Conservation (phyloP, 2,329 filamentous ascomycete genomes). For the Clonostachys chloroleuca region DNA sequence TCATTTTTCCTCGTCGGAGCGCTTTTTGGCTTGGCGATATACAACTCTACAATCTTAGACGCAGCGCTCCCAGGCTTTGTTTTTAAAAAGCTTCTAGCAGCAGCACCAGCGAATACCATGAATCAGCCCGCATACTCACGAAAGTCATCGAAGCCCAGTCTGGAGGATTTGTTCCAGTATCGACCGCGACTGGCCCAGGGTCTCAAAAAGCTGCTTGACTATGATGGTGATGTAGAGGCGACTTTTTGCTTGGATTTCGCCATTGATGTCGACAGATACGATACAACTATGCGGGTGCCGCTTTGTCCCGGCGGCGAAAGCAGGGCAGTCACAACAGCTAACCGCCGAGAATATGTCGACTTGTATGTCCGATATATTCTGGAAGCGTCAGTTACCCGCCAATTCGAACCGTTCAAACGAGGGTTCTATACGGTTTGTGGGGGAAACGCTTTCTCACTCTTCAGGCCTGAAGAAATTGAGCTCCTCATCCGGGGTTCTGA, state of each 20-base stretch:
- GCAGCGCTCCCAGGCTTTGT: slow-evolving; percentile 84
- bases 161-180: slow-evolving; percentile 81
- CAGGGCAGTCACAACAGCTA: slow-evolving; percentile 75
- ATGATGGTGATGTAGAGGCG: slow-evolving; percentile 75
- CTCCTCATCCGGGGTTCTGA: slow-evolving; percentile 81
- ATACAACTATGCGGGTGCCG: slow-evolving; percentile 59
- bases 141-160: slow-evolving; percentile 55
- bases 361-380: slow-evolving; percentile 78
- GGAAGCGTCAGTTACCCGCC: slow-evolving; percentile 70
- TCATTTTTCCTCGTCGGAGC: slow-evolving; percentile 90
- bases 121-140: slow-evolving; percentile 8
- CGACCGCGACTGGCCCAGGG: slow-evolving; percentile 72
- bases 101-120: slow-evolving; percentile 36
- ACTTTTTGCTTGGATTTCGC: slow-evolving; percentile 82
- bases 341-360: slow-evolving; percentile 82
- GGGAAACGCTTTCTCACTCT: slow-evolving; percentile 81
- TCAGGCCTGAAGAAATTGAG: slow-evolving; percentile 88
- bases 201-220: slow-evolving; percentile 72
- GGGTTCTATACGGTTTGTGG: slow-evolving; percentile 92
- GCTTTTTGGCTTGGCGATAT: slow-evolving; percentile 83
- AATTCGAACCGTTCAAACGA: slow-evolving; percentile 91
- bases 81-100: slow-evolving; percentile 80
- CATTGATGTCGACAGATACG: slow-evolving; percentile 73
- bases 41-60: slow-evolving; percentile 91
- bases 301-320: slow-evolving; percentile 72